A percentile compares a stretch with the other conserved stretches of the same genome.
These are phyloP conservation scores for Debaryomyces psychrophilus DNA, from an alignment of 1,139 yeast species.

Conservation along the genomic window DNA sequence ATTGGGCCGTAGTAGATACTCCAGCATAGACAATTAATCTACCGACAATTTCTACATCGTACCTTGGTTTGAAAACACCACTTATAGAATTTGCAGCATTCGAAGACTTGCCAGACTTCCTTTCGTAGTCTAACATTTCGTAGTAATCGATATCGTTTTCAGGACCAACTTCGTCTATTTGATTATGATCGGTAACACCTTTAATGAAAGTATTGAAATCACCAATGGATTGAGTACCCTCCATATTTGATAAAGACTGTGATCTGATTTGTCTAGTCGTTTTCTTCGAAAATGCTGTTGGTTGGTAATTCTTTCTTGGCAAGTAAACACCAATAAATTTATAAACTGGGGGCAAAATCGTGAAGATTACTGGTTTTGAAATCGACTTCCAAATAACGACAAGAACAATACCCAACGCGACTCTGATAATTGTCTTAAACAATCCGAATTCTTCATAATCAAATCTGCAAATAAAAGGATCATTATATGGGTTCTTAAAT, in stretches of 20 bases:
- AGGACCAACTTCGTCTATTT: constrained; percentile 40
- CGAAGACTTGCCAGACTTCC: constrained; percentile 5
- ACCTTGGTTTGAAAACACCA: constrained; percentile 56
- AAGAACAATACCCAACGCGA: constrained; percentile 57
- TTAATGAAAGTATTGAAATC: constrained; percentile 39
- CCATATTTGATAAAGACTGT: constrained; percentile 44
- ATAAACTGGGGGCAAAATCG: constrained; percentile 52
- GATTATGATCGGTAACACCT: constrained; percentile 30
- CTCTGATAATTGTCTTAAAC: constrained; percentile 43
- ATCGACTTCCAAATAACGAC: constrained; percentile 71
- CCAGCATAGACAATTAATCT: constrained; percentile 77
- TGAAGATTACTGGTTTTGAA: constrained; percentile 64
- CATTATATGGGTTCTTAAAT: constrained; percentile 20
- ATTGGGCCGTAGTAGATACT: constrained; percentile 51
- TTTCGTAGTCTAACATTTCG: constrained; percentile 43
- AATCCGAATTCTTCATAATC: constrained; percentile 45
- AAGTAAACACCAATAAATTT: constrained; percentile 43
- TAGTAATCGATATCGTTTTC: constrained; percentile 46
- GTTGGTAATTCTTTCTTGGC: constrained; percentile 43
- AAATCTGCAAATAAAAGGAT: constrained; percentile 45
- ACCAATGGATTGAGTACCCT: constrained; percentile 34
- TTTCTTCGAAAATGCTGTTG: constrained; percentile 43
- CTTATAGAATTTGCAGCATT: constrained; percentile 19
- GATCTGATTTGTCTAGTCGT: constrained; percentile 43
- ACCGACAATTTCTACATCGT: constrained; percentile 75